Evolutionary conservation across 2,329 filamentous ascomycete genomes (phyloP), one percentile per base, ranked within the genome.

Genomic region (Peltaster fructicola): DNA sequence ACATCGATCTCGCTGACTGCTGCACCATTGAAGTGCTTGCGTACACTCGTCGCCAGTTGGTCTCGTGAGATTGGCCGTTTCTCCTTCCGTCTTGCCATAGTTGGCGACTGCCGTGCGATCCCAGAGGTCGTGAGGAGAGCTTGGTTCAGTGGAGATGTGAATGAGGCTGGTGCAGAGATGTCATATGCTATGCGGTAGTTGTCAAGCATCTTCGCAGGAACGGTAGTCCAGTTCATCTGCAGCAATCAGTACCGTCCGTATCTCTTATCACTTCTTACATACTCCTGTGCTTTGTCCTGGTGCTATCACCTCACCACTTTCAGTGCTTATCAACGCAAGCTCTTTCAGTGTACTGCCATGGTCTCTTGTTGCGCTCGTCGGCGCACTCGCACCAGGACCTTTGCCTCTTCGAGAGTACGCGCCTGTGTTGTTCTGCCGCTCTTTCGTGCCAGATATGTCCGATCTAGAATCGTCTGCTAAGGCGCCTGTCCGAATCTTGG

Each of bases 1-100:
- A 82, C 73, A 40, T 88, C 79, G 44, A 73, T 81, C 55, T 90
- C 80, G 35, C 72, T 73, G 19, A 85, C 68, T 9, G 74, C 75
- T 36, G 78, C 61, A 16, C 68, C 70, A 45, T 88, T 88, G 55
- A 88, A 88, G 51, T 88, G 77, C 48, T 81, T 84, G 35, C 78
- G 63, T 23, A 84, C 74, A 2, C 68, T 63, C 36, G 70, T 61
- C 6, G 75, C 74, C 27, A 90, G 57, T 36, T 77, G 65, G 17
- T 80, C 72, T 45, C 77, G 77, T 40, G 65, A 67, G 45, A 82
- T 71, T 27, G 74, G 62, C 25, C 72, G 57, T 40, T 70, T 61
- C 22, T 68, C 59, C 36, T 66, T 68, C 38, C 61, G 64, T 30
- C 73, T 58, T 20, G 71, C 68, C 69, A 82, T 81, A 13, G 76